Percentiles rank a stretch among this genome's conserved stretches.
Conservation (phyloP, 371 early-diverging fungal species). For the Saksenaea oblongispora region DNA sequence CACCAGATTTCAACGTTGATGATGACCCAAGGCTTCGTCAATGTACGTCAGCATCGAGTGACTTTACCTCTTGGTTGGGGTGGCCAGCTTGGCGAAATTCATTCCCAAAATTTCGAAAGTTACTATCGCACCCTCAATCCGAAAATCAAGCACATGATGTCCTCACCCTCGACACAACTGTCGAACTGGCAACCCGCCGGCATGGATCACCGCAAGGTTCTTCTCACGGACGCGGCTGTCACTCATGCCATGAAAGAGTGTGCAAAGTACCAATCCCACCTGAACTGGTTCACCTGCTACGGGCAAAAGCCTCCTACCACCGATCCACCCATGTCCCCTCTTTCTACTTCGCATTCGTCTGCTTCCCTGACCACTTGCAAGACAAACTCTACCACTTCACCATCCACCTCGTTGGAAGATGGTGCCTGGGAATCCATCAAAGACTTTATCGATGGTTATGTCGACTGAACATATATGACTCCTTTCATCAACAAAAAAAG, state of each 20-base stretch:
- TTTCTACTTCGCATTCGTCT: not conserved
- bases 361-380: not conserved
- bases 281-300: conserved; percentile 27
- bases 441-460: conserved; percentile 16
- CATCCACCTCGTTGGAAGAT: conserved; percentile 8
- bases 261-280: conserved; percentile 24
- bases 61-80: conserved; percentile 37
- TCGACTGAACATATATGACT: conserved; percentile 7
- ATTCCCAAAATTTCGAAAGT: conserved; percentile 19
- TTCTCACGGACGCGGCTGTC: conserved; percentile 2
- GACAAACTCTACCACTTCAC: not conserved
- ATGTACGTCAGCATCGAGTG: conserved; percentile 26
- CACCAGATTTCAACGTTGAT: conserved; percentile 25
- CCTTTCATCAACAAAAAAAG: not conserved
- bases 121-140: conserved; percentile 25
- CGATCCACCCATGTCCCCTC: not conserved
- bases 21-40: conserved; percentile 32
- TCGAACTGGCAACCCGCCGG: conserved; percentile 7
- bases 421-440: conserved; percentile 17
- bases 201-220: not conserved
- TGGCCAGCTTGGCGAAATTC: conserved; percentile 27
- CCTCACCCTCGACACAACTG: not conserved
- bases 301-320: conserved; percentile 22
- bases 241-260: conserved; percentile 20
- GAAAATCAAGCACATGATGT: not conserved